Conservation (phyloP, 2,329 filamentous ascomycete genomes). For the Phialocephala subalpina region DNA sequence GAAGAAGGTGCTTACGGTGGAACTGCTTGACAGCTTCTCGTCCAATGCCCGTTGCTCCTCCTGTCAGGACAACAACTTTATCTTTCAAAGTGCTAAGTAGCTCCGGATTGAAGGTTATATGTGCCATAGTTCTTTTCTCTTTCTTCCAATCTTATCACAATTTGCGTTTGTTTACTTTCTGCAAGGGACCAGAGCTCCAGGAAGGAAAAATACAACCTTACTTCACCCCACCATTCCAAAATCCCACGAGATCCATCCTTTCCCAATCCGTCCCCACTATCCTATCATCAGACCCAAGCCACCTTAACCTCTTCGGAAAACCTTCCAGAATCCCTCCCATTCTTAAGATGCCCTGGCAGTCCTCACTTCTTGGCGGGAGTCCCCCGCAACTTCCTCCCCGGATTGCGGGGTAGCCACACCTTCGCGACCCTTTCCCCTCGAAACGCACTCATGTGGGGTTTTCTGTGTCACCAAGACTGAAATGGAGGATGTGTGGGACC, state of each 20-base stretch:
- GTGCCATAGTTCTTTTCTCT: slow-evolving; percentile 22
- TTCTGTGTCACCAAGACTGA: background rate
- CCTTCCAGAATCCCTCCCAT: background rate
- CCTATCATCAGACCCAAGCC: background rate
- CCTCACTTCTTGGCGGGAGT: too few relatives aligned
- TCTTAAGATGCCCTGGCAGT: background rate
- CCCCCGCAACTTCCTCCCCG: too few relatives aligned
- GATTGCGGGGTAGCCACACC: too few relatives aligned
- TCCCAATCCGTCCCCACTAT: background rate
- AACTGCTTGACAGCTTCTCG: slow-evolving; percentile 23
- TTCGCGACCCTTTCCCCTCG: too few relatives aligned
- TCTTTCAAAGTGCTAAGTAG: slow-evolving; percentile 25
- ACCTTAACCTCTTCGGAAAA: background rate
- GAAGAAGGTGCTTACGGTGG: slow-evolving; percentile 16
- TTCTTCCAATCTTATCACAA: background rate
- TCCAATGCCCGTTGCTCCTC: slow-evolving; percentile 32
- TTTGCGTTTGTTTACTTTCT: background rate
- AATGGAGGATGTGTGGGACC: background rate
- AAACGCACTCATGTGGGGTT: background rate
- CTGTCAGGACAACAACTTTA: slow-evolving; percentile 30
- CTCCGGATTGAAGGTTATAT: slow-evolving; percentile 18
- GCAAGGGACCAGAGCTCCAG: background rate
- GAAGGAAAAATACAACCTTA: background rate
- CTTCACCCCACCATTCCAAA: background rate
- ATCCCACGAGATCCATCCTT: background rate